Base-by-base conservation (phyloP, 176 grass and related monocot genomes). In the Pharus latifolius region DNA sequence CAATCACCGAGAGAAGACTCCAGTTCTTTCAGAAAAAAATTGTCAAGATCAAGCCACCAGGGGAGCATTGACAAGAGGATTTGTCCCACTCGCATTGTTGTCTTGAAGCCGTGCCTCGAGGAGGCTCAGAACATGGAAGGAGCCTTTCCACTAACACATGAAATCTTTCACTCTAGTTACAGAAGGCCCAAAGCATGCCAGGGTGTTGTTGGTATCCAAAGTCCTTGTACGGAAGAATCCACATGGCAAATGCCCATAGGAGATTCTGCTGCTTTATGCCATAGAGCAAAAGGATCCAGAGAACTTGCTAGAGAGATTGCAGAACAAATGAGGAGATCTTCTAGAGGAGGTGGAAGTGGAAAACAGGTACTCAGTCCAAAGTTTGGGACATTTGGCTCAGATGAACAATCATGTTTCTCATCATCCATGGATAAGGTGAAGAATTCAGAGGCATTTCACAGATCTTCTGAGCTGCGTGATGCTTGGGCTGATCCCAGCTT, bases 71-170 rank as follows among this genome's bases (percentile, higher is more conserved):
- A 72, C 32, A 70, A 71, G 31, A 29, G 15, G n/a, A 41, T 18
- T 57, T 66, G 68, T 73, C 65, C 85, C 10, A 88, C 78, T 52
- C 61, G 68, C 3, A 93, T 83, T 73, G 85, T 93, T 38, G 90
- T 93, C 35, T 58, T 93, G 77, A 93, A 88, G 60, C 90, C 90
- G 62, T 83, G 79, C n/a, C 78, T 88, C 15, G 53, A 77, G 48
- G 86, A 86, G 78, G 63, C 65, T 51, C 73, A 74, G 48, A 92
- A 82, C 41, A 79, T 71, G 76, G 49, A 71, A 78, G 82, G 49
- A 33, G 57, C 74, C 44, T 49, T 69, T 82, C 44, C 67, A 32
- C 57, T 78, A 32, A 67, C 73, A 29, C 34, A 69, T 42, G 43
- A 78, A 10, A 78, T 78, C 13, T 82, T 82, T 40, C 37, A 44